Base-by-base conservation (phyloP, 2,329 filamentous ascomycete genomes). In the Fusarium nodosum region DNA sequence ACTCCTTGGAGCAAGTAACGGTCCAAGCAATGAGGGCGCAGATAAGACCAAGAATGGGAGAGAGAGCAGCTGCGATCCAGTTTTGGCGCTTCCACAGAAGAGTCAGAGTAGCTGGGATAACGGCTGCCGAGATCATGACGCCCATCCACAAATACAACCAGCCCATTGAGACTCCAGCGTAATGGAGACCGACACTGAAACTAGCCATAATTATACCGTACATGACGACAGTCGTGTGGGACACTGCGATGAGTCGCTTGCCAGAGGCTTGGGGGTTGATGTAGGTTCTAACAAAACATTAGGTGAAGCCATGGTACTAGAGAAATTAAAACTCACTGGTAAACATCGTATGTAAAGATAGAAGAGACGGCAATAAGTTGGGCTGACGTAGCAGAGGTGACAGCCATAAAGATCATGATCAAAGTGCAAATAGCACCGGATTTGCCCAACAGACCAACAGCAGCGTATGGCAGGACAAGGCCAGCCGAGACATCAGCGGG, bases 111-210 rank as follows among this genome's bases (percentile, higher is more conserved):
- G 93, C 92, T 0, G 94, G 94, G 15, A 97, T 85, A 5, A 97
- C 93, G 5, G 93, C 94, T 0, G 92, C 88, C 0, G 91, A 93
- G 76, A 97, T 96, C 74, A 97, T 93, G 52, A 94, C 92, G 10
- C 94, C 94, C 94, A 97, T 97, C 76, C 97, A 87, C 2, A 97
- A 83, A 76, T 97, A 97, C 5, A 97, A 84, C 74, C 94, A 97
- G 13, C 93, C 94, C 92, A 97, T 96, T 13, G 88, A 91, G 64
- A 97, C 91, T 22, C 91, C 90, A 3, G 88, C 89, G 67, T 92
- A 91, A 77, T 83, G 88, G 0, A 96, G 86, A 0, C 92, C 93
- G 1, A 93, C 92, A 1, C 90, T 90, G 79, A 97, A 93, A 2
- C 83, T 87, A 16, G 93, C 92, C 83, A 97, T 95, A 72, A 92